Evolutionary conservation across 352 stramenopile genomes (phyloP), one percentile per base, ranked within the genome.

Genomic region (Phytophthora melonis): DNA sequence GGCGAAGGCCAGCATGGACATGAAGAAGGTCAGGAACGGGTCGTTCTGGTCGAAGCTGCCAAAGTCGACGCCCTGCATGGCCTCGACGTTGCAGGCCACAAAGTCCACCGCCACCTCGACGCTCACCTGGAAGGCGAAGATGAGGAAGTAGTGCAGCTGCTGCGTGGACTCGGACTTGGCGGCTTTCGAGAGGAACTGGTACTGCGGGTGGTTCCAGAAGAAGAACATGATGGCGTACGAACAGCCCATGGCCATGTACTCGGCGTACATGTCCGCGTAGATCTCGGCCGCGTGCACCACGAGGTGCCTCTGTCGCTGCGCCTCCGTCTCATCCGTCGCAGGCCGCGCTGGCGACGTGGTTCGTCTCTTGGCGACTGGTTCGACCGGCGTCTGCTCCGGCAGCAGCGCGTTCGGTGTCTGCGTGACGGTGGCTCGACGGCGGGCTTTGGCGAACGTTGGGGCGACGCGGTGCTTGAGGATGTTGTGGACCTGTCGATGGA

Each of bases 211-310:
- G 49, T 80, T 49, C 30, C 68, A 68, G 23, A 75, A 81, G 32
- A 84, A 61, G 18, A 80, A 65, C 7, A 80, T 23, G 49, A 84
- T 78, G 23, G 68, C 65, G 63, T 72, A 79, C 13, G 74, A 82
- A 58, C 77, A 84, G 23, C 77, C 68, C 50, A 87, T 80, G 9
- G 71, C 68, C n/a, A 87, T 41, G 45, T 84, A 87, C 53, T 87
- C 80, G 14, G 74, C 74, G 54, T 79, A 83, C 77, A 84, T 84
- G 47, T 80, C 75, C 14, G 69, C 68, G 16, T 63, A 74, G 32
- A 79, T 60, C 36, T 84, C 77, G 3, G 60, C 63, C 1, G 66
- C 58, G 53, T 84, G 80, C 8, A 69, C 27, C 8, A 64, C 50
- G 18, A 63, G n/a, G 7, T 58, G n/a, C 3, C 52, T 49, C 36